These are phyloP conservation scores for Mentha longifolia DNA, from an alignment of 257 asterid genomes.

Conservation along the genomic window DNA sequence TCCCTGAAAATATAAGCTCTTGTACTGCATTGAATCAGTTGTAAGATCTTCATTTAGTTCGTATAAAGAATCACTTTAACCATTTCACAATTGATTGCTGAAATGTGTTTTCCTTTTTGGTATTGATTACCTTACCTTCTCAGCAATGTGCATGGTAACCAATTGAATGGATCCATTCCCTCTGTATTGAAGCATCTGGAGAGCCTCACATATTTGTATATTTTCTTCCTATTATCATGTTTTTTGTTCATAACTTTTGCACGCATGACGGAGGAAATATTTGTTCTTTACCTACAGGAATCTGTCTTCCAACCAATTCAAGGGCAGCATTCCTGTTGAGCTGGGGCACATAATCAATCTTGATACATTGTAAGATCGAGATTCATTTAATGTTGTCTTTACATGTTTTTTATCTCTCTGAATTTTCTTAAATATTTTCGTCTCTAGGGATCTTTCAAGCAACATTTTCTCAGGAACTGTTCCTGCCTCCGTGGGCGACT, in stretches of 20 bases:
- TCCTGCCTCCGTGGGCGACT: conserved; percentile 89
- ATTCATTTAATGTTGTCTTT: not conserved
- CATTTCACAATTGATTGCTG: not conserved
- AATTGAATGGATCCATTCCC: conserved; percentile 83
- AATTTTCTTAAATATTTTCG: conserved; percentile 5
- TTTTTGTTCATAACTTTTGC: not conserved
- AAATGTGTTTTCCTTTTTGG: not conserved
- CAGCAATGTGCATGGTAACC: conserved; percentile 93
- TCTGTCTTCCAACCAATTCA: conserved; percentile 79
- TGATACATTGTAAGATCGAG: conserved; percentile 75
- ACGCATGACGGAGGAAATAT: conserved; percentile 8
- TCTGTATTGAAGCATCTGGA: conserved; percentile 76
- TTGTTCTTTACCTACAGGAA: conserved; percentile 54
- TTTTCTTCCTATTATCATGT: not conserved
- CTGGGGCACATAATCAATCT: conserved; percentile 90
- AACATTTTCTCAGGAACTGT: conserved; percentile 74
- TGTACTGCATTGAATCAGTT: conserved; percentile 92
- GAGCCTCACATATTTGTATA: conserved; percentile 95
- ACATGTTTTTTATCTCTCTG: conserved; percentile 35
- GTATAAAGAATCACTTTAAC: not conserved
- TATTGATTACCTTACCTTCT: not conserved
- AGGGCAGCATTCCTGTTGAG: conserved; percentile 71
- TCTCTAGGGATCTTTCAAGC: conserved; percentile 81
- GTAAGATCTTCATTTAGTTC: conserved; percentile 46
- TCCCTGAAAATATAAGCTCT: conserved; percentile 91